phyloP scores from a whole-genome alignment of 164 flowering plant species.

The Liquidambar formosana region DNA sequence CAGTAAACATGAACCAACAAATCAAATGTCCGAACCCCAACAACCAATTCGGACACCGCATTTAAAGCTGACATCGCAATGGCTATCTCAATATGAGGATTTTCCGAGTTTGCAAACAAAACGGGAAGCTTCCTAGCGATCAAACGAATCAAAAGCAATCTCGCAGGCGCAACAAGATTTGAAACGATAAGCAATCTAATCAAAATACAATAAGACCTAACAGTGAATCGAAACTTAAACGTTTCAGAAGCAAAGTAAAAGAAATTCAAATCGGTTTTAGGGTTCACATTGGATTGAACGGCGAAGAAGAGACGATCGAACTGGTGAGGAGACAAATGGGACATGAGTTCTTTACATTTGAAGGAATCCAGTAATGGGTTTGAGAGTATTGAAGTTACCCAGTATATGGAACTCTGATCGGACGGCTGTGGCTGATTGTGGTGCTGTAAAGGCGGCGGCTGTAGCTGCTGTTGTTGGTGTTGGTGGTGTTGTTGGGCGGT shows the following conservation, averaged over 20 bases:
- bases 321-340: slow-evolving; percentile 36
- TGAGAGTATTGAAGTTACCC: slow-evolving; percentile 50
- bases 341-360: slow-evolving; percentile 33
- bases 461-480: slow-evolving; percentile 1
- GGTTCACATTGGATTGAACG: slow-evolving; percentile 34
- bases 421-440: background rate
- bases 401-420: slow-evolving; percentile 17
- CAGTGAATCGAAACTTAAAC: slow-evolving; percentile 42
- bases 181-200: slow-evolving; percentile 48
- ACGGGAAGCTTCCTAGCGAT: slow-evolving; percentile 57
- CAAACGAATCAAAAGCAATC: slow-evolving; percentile 62
- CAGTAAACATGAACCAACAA: slow-evolving; percentile 65
- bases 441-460: slow-evolving; percentile 1
- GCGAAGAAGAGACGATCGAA: slow-evolving; percentile 50
- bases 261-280: slow-evolving; percentile 56
- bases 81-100: slow-evolving; percentile 49
- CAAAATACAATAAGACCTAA: slow-evolving; percentile 60
- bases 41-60: slow-evolving; percentile 5
- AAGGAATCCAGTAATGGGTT: slow-evolving; percentile 42
- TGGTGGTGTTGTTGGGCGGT: too few species aligned
- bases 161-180: slow-evolving; percentile 43
- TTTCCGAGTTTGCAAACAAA: slow-evolving; percentile 15
- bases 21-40: slow-evolving; percentile 36
- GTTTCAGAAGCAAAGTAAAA: slow-evolving; percentile 47
- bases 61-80: slow-evolving; percentile 23